phyloP scores from a whole-genome alignment of 176 grass and related monocot genomes.

The Thalia dealbata region DNA sequence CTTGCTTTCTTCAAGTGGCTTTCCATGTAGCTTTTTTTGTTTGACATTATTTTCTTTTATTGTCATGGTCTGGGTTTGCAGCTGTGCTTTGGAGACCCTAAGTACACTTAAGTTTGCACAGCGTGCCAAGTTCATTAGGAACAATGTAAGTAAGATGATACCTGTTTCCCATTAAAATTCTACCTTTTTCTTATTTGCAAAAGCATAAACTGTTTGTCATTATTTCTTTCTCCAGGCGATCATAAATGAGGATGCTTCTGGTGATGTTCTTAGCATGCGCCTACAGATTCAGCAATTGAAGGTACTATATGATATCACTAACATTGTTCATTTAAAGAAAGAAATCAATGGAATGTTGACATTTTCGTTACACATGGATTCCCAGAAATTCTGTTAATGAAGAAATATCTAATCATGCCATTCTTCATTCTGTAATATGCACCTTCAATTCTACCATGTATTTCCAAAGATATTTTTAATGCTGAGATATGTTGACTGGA shows the following conservation, averaged over 20 bases:
- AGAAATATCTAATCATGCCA: background rate
- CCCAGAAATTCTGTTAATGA: background rate
- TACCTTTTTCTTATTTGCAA: background rate
- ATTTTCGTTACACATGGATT: background rate
- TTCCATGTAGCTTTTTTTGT: background rate
- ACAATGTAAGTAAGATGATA: constrained; percentile 50
- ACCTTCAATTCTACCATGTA: background rate
- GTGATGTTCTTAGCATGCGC: constrained; percentile 87
- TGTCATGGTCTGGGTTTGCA: constrained; percentile 21
- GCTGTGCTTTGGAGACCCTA: constrained; percentile 80
- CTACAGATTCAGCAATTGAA: constrained; percentile 91
- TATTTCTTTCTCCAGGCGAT: constrained; percentile 47
- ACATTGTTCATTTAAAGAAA: background rate
- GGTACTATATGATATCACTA: constrained; percentile 35
- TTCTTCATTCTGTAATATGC: background rate
- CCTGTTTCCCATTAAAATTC: background rate
- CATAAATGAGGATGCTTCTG: constrained; percentile 94
- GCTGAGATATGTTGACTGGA: background rate
- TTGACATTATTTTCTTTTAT: constrained; percentile 5
- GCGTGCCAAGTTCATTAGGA: constrained; percentile 88
- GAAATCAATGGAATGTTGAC: background rate
- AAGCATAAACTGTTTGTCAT: constrained; percentile 18
- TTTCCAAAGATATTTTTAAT: background rate
- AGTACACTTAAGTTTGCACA: constrained; percentile 98
- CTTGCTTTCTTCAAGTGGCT: constrained; percentile 6